Percentiles rank a stretch among this genome's conserved stretches.
phyloP scores from a whole-genome alignment of 805 yeast species.

The Grigorovia yakushimaensis region DNA sequence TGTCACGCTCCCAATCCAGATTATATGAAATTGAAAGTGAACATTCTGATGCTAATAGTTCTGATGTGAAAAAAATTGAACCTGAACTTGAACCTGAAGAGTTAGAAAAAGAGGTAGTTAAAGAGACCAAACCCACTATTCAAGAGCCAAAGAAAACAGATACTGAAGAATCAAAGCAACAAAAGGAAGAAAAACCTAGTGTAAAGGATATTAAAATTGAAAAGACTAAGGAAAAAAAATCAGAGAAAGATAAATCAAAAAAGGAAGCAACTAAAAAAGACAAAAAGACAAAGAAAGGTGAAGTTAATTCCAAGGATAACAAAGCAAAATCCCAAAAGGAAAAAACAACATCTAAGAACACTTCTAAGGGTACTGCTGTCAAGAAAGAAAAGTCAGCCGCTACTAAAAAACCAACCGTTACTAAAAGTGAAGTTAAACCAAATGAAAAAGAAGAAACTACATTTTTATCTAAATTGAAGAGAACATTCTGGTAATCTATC shows the following conservation, averaged over 20 bases:
- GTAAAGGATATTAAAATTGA: background rate
- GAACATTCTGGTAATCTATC: background rate
- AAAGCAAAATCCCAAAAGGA: background rate
- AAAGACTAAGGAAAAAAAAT: background rate
- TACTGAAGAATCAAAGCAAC: background rate
- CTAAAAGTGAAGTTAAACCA: background rate
- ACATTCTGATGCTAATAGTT: background rate
- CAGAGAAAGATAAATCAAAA: background rate
- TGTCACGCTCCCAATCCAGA: background rate
- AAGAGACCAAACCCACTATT: background rate
- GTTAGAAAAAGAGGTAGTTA: background rate
- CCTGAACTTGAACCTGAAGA: background rate
- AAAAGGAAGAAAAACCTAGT: background rate
- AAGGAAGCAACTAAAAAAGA: background rate
- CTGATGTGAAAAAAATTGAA: background rate
- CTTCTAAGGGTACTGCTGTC: background rate
- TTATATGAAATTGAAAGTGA: constrained; percentile 1
- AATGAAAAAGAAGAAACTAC: constrained; percentile 1
- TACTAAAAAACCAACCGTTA: background rate
- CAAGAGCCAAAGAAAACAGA: background rate
- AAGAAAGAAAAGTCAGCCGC: background rate
- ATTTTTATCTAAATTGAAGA: constrained; percentile 1
- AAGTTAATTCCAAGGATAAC: background rate
- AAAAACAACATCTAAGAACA: background rate
- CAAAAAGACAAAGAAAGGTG: background rate